A percentile compares a stretch with the other conserved stretches of the same genome.
phyloP scores from a whole-genome alignment of 495 filamentous ascomycete species.

The Rhizodiscina lignyota region DNA sequence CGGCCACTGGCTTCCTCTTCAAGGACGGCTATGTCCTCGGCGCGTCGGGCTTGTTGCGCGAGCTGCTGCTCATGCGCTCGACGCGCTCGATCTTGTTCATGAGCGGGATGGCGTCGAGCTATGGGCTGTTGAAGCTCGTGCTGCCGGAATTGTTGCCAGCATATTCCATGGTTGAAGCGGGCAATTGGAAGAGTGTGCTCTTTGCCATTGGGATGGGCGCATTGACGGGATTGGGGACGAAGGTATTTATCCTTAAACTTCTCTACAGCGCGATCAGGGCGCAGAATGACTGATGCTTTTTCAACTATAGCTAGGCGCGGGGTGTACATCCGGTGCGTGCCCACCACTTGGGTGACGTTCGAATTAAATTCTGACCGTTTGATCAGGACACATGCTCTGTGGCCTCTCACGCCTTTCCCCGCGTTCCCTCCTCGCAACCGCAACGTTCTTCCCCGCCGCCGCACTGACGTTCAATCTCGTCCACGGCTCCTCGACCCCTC shows the following conservation, averaged over 20 bases:
- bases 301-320: background rate
- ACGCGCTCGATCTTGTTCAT: slow-evolving; percentile 31
- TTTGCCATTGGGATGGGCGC: slow-evolving; percentile 28
- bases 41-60: slow-evolving; percentile 33
- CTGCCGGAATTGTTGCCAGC: slow-evolving; percentile 28
- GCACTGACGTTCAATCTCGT: slow-evolving; percentile 31
- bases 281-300: background rate
- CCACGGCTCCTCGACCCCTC: slow-evolving; percentile 16
- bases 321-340: too few species aligned
- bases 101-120: slow-evolving; percentile 28
- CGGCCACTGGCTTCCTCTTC: slow-evolving; percentile 34
- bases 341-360: too few species aligned
- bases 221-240: slow-evolving; percentile 39
- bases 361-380: background rate
- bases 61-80: slow-evolving; percentile 21
- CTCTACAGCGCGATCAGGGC: background rate
- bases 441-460: slow-evolving; percentile 36
- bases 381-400: slow-evolving; percentile 44
- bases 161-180: slow-evolving; percentile 17
- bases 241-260: slow-evolving; percentile 19
- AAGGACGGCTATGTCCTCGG: slow-evolving; percentile 38
- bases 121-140: slow-evolving; percentile 24
- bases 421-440: slow-evolving; percentile 35
- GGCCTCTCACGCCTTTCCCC: slow-evolving; percentile 34
- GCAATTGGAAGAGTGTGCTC: slow-evolving; percentile 16